Conservation (phyloP, 371 early-diverging fungal genomes). For the Mucor lusitanicus region DNA sequence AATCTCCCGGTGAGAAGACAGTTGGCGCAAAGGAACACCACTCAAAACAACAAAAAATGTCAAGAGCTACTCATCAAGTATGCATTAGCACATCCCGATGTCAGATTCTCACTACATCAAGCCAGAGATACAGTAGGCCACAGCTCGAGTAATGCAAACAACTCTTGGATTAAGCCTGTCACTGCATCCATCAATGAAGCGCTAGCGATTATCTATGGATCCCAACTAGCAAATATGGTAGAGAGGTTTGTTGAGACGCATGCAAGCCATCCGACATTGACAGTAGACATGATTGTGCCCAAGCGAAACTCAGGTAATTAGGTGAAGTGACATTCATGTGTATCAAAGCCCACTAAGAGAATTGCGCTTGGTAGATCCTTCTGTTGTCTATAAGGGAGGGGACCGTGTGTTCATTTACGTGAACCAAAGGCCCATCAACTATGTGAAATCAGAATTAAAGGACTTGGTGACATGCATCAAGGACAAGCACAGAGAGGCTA, state of each 20-base stretch:
- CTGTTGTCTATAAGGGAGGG: constrained; percentile 26
- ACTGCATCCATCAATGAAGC: constrained; percentile 16
- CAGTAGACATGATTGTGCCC: constrained; percentile 33
- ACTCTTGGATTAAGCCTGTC: constrained; percentile 32
- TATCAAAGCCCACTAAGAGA: not conserved
- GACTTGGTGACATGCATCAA: constrained; percentile 31
- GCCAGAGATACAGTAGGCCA: constrained; percentile 16
- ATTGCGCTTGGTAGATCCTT: no score
- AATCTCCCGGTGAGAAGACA: constrained; percentile 51
- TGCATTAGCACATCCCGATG: constrained; percentile 31
- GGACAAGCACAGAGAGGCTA: constrained; percentile 22
- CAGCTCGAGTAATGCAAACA: constrained; percentile 3
- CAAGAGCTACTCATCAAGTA: constrained; percentile 33
- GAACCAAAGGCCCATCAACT: constrained; percentile 42
- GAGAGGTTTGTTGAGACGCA: constrained; percentile 13
- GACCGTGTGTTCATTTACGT: constrained; percentile 43
- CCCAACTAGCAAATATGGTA: constrained; percentile 22
- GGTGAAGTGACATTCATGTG: not conserved
- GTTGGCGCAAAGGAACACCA: constrained; percentile 27
- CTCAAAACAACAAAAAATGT: constrained; percentile 16
- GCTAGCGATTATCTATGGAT: constrained; percentile 25
- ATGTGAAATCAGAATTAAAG: constrained; percentile 39
- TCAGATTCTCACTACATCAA: constrained; percentile 33
- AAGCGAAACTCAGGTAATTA: constrained; percentile 30
- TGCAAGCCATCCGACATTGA: constrained; percentile 4